Percentiles rank a stretch among this genome's conserved stretches.
Conservation (phyloP, 257 asterid genomes). For the Lithospermum erythrorhizon region DNA sequence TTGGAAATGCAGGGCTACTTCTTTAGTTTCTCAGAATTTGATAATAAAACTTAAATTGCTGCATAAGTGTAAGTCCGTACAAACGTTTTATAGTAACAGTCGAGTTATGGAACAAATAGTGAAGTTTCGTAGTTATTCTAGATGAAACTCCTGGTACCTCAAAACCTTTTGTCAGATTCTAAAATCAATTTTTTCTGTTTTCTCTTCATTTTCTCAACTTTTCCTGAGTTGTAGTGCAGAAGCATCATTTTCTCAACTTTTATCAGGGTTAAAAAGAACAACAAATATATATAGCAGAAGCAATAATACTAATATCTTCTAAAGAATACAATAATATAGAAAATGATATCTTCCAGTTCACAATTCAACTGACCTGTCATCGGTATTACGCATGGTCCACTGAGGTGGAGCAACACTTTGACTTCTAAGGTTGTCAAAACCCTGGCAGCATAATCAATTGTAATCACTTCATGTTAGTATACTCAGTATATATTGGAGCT, state of each 20-base stretch:
- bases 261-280: no score
- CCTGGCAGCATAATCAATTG: slow-evolving; percentile 36
- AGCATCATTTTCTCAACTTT: background rate
- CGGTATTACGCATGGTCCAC: slow-evolving; percentile 97
- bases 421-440: slow-evolving; percentile 90
- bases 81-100: background rate
- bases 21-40: background rate
- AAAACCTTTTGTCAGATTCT: background rate
- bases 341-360: background rate
- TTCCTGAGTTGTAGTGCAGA: background rate
- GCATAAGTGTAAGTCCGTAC: background rate
- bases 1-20: background rate
- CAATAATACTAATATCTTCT: background rate
- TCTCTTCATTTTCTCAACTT: background rate
- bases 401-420: slow-evolving; percentile 97
- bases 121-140: background rate
- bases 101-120: background rate
- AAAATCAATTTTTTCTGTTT: no score
- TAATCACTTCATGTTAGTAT: slow-evolving; percentile 9
- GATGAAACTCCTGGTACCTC: background rate
- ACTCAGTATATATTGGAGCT: slow-evolving; percentile 4
- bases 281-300: background rate
- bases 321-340: no score
- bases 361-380: slow-evolving; percentile 53
- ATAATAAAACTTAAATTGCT: background rate